phyloP scores from a whole-genome alignment of 2,329 filamentous ascomycete species.

The Lasiodiplodia sp. region DNA sequence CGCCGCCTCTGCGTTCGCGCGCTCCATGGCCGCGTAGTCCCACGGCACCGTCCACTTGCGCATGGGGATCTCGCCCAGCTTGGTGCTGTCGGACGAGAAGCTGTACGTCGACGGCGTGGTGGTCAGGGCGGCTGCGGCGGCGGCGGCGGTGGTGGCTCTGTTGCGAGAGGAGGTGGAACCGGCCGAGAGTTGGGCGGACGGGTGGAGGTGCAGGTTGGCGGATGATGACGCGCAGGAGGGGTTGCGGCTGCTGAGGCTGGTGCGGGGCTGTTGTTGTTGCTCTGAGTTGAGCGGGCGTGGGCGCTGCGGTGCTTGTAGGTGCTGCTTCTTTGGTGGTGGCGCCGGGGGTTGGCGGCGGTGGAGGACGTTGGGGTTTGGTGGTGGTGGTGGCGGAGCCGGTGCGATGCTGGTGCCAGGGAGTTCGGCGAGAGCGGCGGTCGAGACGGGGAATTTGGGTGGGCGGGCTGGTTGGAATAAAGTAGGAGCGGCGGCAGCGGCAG shows the following conservation, averaged over 20 bases:
- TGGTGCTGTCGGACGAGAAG: conserved; percentile 54
- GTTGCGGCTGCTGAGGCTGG: conserved; percentile 25
- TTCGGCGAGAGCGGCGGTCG: conserved; percentile 24
- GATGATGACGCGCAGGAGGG: background rate
- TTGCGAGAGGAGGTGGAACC: conserved; percentile 54
- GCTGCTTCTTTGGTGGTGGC: background rate
- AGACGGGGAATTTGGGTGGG: conserved; percentile 33
- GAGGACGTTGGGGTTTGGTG: conserved; percentile 14
- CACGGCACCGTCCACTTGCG: conserved; percentile 52
- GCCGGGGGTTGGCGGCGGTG: conserved; percentile 30
- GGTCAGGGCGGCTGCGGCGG: background rate
- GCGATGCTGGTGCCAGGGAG: conserved; percentile 11
- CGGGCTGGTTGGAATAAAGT: conserved; percentile 32
- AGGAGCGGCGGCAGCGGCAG: background rate
- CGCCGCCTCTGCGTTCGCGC: conserved; percentile 50
- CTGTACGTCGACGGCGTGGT: conserved; percentile 51
- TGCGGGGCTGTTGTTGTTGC: conserved; percentile 24
- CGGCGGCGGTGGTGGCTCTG: conserved; percentile 35
- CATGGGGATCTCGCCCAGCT: conserved; percentile 57
- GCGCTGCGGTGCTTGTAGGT: conserved; percentile 23
- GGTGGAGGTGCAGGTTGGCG: conserved; percentile 21
- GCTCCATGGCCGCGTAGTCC: conserved; percentile 51
- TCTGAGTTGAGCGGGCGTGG: conserved; percentile 25
- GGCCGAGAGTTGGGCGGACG: conserved; percentile 44
- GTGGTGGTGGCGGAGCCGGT: background rate